Base-by-base conservation (phyloP, 495 filamentous ascomycete species). In the Neurospora sp. region DNA sequence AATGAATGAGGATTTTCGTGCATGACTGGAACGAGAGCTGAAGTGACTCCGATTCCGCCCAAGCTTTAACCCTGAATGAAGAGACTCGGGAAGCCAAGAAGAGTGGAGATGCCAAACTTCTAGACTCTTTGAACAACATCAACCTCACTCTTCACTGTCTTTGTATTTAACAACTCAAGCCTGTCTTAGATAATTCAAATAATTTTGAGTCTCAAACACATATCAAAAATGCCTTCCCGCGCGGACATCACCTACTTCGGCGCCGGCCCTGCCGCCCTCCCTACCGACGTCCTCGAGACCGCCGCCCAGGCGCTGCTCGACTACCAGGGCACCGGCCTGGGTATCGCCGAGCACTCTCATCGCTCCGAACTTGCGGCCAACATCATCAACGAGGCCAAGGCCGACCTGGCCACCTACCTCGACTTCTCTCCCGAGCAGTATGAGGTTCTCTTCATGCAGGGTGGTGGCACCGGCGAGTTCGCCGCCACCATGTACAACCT, bases 261-360 rank as follows among this genome's bases (percentile, higher is more conserved):
- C 72, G 94, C 94, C 35, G 94, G 94, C 72, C 94, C 94, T 59
- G 94, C 94, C 37, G 85, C 89, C 46, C 87, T 98, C 4, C 94
- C 94, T 4, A 96, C 91, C 10, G 76, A 87, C 12, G 91, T 98
- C 37, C 88, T 97, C 70, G 88, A 92, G 75, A 84, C 83, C 39
- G 94, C 93, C 72, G 88, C 93, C 7, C 79, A 88, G 78, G 90
- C 92, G 16, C 90, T 97, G 48, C 82, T 95, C 72, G 92, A 98
- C 85, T 96, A 90, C 85, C 86, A 96, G 35, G 86, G 89, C 80
- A 92, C 88, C 72, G 94, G 94, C 62, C 84, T 97, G 73, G 92
- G 90, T 74, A 85, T 94, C 62, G 91, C 91, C 74, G 94, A 97
- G 81, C 92, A 96, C 81, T 94, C 91, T 27, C 95, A 98, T 81